Conservation (phyloP, 495 filamentous ascomycete species). For the Cladorrhinum samala region DNA sequence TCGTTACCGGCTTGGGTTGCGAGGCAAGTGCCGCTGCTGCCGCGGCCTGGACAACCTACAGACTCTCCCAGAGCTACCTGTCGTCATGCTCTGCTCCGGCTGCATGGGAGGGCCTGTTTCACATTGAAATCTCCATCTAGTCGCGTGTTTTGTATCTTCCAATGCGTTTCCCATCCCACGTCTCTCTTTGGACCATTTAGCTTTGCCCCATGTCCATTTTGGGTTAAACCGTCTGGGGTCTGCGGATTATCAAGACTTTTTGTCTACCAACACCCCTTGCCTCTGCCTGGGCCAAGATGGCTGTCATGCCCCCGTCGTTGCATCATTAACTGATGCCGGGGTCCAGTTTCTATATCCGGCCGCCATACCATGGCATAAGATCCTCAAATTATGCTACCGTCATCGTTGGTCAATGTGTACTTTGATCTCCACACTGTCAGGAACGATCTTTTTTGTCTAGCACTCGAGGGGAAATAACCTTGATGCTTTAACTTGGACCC, state of each 20-base stretch:
- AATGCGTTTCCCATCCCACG: conserved; percentile 37
- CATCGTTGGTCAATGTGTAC: conserved; percentile 40
- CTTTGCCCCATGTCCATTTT: conserved; percentile 31
- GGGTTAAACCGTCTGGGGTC: conserved; percentile 34
- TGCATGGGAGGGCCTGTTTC: conserved; percentile 46
- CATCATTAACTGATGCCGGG: conserved; percentile 44
- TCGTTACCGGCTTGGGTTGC: conserved; percentile 13
- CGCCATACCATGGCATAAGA: conserved; percentile 51
- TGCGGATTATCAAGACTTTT: conserved; percentile 25
- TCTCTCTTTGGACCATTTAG: conserved; percentile 28
- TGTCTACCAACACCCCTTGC: conserved; percentile 18
- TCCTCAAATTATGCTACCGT: conserved; percentile 51
- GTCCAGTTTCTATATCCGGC: conserved; percentile 46
- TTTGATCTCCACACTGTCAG: conserved; percentile 40
- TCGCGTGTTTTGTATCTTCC: conserved; percentile 40
- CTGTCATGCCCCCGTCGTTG: conserved; percentile 40
- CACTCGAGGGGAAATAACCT: conserved; percentile 36
- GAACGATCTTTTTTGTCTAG: conserved; percentile 42
- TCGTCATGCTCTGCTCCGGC: conserved; percentile 42
- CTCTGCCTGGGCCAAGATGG: conserved; percentile 30
- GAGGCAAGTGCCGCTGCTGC: conserved; percentile 18
- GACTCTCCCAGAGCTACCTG: conserved; percentile 32
- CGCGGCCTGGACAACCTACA: conserved; percentile 9
- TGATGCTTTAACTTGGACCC: conserved; percentile 41
- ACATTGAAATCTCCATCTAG: conserved; percentile 39